Evolutionary conservation across 768 basidiomycete species (phyloP), one percentile per base, ranked within the genome.

Genomic region (Lentinus tigrinus): DNA sequence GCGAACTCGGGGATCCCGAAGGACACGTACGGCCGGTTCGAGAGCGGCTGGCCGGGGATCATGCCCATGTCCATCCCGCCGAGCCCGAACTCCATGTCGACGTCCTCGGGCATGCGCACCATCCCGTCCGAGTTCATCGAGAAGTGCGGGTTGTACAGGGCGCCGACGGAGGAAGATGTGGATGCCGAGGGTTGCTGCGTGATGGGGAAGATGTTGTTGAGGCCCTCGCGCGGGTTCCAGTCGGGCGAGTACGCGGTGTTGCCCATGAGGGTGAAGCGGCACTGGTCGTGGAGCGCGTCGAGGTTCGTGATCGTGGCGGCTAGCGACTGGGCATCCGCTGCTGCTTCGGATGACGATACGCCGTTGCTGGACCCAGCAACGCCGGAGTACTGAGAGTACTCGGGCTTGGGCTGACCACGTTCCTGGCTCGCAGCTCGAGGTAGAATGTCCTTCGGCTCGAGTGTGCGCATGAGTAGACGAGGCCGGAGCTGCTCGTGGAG

Each of bases 41-140:
- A 69, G 36, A 79, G 69, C 42, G 73, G 71, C 51, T 77, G 71
- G 19, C 78, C 78, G 27, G 75, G 73, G 23, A 74, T 65, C 74
- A 80, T 77, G 17, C 34, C 27, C 47, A 47, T 37, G 39, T 67
- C 52, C 50, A 49, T 60, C 40, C 55, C 47, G 55, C 50, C 43
- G 51, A 49, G 31, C 46, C 27, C 34, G 53, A 36, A 51, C 51
- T 46, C 24, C 43, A 46, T 46, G 9, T 46, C 43, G 24, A 46
- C 24, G 50, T 55, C 54, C 49, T 55, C 59, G n/a, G 58, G 17
- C 31, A 54, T 54, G 19, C 52, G 28, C 10, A 16, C 24, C 36
- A 42, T 17, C 16, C 23, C 56, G 2, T 28, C 8, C 4, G 31
- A 14, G 48, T 48, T 43, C 31, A 47, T 19, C 31, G 34, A 9